Base-by-base conservation (phyloP, 1,284 basidiomycete species). In the Heterobasidion irregulare region DNA sequence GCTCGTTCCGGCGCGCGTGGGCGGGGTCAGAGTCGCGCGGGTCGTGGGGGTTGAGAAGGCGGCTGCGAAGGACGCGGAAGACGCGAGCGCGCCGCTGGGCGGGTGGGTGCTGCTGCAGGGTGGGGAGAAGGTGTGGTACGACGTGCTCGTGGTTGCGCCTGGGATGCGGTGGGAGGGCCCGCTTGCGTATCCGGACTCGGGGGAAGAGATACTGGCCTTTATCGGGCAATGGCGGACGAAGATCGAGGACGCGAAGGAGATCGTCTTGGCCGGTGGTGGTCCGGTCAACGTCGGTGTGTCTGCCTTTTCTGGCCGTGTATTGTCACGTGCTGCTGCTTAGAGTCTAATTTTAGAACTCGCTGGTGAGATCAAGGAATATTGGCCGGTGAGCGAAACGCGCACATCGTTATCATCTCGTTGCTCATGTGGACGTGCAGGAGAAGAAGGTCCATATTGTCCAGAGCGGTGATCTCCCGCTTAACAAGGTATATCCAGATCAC, bases 221-320 rank as follows among this genome's bases (percentile, higher is more conserved):
- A 16, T 52, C 32, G 32, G 10, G 26, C 38, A 45, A 16, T 19
- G 51, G 51, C 51, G 36, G 18, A 19, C 12, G 51, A 74, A 73
- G 53, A 76, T 82, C 57, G 66, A 70, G 36, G 66, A 68, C 4
- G 79, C 82, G 2, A 68, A 72, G 46, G 72, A 77, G 61, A 71
- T 84, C 55, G 73, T 80, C 2, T 65, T 86, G 44, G 78, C 73
- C 8, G 84, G 84, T 18, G 83, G 80, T 43, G 84, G 84, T 19
- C 71, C 83, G 2, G 75, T 84, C 26, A 82, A 79, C 9, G 66
- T 79, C 47, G 84, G 83, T 83, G 56, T 56, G 75, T 64, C 4
- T 2, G 45, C 9, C 36, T 32, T 32, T 48, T 45, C 10, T 13
- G n/a, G 33, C 33, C 12, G 51, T 38, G 16, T 2, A 26, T 8